These are phyloP conservation scores for Vigna reflexopilosa DNA, from an alignment of 306 rosid species.

Conservation along the genomic window DNA sequence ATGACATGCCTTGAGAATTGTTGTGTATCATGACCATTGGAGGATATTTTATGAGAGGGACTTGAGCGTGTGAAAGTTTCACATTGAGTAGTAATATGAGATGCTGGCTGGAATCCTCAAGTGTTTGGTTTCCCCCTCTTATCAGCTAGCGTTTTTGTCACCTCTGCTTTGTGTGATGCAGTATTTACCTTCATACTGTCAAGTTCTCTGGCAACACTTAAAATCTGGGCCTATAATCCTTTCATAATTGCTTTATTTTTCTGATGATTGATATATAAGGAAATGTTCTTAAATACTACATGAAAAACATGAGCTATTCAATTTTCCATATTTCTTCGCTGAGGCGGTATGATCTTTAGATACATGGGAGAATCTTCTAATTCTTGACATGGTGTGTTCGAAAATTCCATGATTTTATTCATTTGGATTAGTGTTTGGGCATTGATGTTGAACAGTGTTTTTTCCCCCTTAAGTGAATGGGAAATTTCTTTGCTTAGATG, in stretches of 20 bases:
- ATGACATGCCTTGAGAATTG: neutral
- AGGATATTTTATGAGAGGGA: neutral
- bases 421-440: conserved; percentile 3
- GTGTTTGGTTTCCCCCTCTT: too few species aligned
- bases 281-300: neutral
- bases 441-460: conserved; percentile 11
- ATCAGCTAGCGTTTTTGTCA: too few species aligned
- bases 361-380: neutral
- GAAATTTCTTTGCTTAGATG: conserved; percentile 23
- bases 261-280: neutral
- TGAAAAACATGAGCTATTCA: conserved; percentile 20
- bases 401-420: conserved; percentile 1
- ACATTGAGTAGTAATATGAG: too few species aligned
- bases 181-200: neutral
- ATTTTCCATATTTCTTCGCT: conserved; percentile 13
- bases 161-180: neutral
- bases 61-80: too few species aligned
- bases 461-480: neutral
- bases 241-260: neutral
- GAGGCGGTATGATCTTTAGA: neutral
- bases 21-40: neutral
- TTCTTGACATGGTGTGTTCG: neutral
- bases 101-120: too few species aligned
- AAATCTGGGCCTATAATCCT: conserved; percentile 5
- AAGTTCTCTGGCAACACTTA: neutral